phyloP scores from a whole-genome alignment of 1,284 basidiomycete species.

The Ustilago nuda region DNA sequence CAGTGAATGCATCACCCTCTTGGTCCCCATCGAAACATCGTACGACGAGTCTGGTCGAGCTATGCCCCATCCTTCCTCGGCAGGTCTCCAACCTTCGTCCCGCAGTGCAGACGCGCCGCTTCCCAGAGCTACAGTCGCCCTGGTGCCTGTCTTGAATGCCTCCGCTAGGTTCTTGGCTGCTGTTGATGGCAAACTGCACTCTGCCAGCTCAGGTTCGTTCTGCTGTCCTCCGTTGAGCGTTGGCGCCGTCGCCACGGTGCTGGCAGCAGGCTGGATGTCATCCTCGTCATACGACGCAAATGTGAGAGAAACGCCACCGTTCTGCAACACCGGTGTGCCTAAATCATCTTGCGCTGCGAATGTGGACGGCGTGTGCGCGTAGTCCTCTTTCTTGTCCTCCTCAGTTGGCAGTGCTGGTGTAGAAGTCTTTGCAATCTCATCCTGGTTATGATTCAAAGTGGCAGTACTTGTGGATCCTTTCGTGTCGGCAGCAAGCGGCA shows the following conservation, averaged over 20 bases:
- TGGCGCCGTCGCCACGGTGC: background rate
- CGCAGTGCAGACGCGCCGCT: constrained; percentile 3
- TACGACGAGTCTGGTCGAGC: constrained; percentile 34
- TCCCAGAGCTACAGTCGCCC: background rate
- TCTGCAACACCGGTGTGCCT: constrained; percentile 1
- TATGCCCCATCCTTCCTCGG: constrained; percentile 27
- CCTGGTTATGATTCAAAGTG: background rate
- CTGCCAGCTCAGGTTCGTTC: constrained; percentile 3
- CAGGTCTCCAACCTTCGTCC: constrained; percentile 17
- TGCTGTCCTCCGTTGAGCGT: background rate
- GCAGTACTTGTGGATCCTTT: background rate
- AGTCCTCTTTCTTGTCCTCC: background rate
- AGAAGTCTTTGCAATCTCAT: background rate
- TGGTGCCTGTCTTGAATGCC: constrained; percentile 25
- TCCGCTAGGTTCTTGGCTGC: constrained; percentile 31
- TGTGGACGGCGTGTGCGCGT: background rate
- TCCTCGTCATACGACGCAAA: constrained; percentile 56
- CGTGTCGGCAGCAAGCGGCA: constrained; percentile 35
- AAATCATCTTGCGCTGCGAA: background rate
- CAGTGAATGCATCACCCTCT: constrained; percentile 23
- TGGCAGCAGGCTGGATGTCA: constrained; percentile 25
- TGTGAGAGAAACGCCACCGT: constrained; percentile 49
- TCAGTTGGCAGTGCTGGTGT: background rate
- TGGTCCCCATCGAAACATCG: constrained; percentile 33
- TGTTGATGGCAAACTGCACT: constrained; percentile 31